These are phyloP conservation scores for Talaromyces stipitatus DNA, from an alignment of 495 filamentous ascomycete genomes.

Conservation along the genomic window DNA sequence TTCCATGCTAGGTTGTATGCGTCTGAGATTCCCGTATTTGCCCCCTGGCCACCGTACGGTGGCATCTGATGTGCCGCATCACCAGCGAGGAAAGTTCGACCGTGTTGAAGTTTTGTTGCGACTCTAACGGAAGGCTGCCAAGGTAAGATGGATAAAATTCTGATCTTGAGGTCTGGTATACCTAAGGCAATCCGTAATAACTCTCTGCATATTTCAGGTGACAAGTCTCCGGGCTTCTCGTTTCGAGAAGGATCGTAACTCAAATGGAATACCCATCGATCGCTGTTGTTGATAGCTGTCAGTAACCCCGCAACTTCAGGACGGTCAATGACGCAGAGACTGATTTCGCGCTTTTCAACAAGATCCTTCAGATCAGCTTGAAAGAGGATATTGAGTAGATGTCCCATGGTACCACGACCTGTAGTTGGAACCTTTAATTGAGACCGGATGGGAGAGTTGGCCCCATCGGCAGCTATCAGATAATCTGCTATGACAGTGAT, in stretches of 20 bases:
- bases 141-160: conserved; percentile 10
- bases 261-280: conserved; percentile 20
- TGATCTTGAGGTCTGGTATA: conserved; percentile 13
- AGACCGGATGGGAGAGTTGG: conserved; percentile 10
- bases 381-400: conserved; percentile 25
- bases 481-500: conserved; percentile 8
- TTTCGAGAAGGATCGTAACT: conserved; percentile 12
- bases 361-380: conserved; percentile 14
- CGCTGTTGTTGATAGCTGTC: conserved; percentile 24
- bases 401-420: conserved; percentile 15
- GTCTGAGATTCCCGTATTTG: conserved; percentile 43
- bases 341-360: conserved; percentile 18
- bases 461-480: conserved; percentile 13
- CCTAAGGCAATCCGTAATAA: conserved; percentile 13
- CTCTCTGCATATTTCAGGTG: conserved; percentile 14
- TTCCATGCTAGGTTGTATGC: conserved; percentile 43
- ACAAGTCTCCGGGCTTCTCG: conserved; percentile 13
- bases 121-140: conserved; percentile 14
- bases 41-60: conserved; percentile 40
- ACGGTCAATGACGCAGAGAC: conserved; percentile 12
- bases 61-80: conserved; percentile 46
- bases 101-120: conserved; percentile 9
- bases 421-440: conserved; percentile 9
- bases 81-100: conserved; percentile 38
- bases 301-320: conserved; percentile 16